Evolutionary conservation across 768 basidiomycete species (phyloP), one percentile per base, ranked within the genome.

Genomic region (Antrodiella citrinella): DNA sequence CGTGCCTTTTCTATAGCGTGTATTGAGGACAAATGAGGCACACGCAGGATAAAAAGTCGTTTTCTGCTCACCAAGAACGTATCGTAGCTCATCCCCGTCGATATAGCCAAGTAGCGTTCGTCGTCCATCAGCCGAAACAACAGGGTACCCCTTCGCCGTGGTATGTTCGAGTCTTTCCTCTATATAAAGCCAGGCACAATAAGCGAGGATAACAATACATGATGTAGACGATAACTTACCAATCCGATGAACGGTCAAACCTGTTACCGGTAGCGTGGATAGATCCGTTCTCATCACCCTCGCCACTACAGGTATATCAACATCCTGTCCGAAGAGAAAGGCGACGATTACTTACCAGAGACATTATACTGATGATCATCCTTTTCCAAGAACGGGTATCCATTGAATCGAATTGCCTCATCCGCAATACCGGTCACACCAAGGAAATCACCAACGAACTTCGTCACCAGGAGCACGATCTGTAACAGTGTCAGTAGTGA

Each of bases 391-490:
- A 94, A 93, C 0, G 96, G 96, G 69, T 86, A 98, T 7, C 94
- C 95, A 62, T 96, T 98, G 69, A 99, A 95, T 15, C 83, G 79
- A 59, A 99, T 99, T 78, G 86, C 91, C 60, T 96, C 91, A 54
- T 99, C 96, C 3, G 96, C 93, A 55, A 99, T 97, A 1, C 96
- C 96, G 41, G 78, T 88, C 4, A 84, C 90, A 20, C 93, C 94
- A 44, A 98, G 76, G 57, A 91, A 86, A 62, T 99, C 95, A 12
- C 93, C 91, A 20, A 98, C 95, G 11, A 93, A 92, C 66, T 97
- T 98, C 7, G 96, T 96, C 24, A 97, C 94, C 25, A 98, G 70
- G 23, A 98, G 75, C 1, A 96, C 92, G 60, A 99, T 97, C 96
- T 98, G 54, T 48, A 20, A 47, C 30, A 21, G 13, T 47, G 26